Percentiles rank a stretch among this genome's conserved stretches.
Evolutionary conservation across 2,329 filamentous ascomycete genomes (phyloP).

Genomic region (Aspergillus felis): DNA sequence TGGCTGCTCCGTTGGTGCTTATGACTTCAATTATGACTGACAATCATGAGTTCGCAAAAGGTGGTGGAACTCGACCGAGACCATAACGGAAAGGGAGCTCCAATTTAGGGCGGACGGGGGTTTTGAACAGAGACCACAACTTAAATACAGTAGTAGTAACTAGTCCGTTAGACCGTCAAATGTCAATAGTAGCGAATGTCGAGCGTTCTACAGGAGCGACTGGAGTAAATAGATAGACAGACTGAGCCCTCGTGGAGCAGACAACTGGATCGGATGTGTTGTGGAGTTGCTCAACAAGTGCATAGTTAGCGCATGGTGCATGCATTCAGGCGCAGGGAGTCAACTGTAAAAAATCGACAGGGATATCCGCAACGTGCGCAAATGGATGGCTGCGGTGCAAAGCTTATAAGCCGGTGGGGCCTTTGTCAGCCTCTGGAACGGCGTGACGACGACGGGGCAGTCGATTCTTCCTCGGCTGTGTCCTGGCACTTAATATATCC

Average conservation of each 20-base stretch:
- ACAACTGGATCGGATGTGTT: not conserved
- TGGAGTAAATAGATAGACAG: not conserved
- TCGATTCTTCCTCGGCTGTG: not conserved
- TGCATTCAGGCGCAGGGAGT: too few relatives aligned
- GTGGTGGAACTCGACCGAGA: not conserved
- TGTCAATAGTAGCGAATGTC: not conserved
- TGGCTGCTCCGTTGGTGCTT: not conserved
- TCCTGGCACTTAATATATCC: not conserved
- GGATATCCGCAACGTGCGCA: slow-evolving; percentile 16
- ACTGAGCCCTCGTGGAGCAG: not conserved
- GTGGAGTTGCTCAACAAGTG: not conserved
- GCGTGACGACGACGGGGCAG: too few relatives aligned
- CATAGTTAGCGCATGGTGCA: not conserved
- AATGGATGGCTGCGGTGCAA: slow-evolving; percentile 19
- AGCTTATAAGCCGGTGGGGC: slow-evolving; percentile 9
- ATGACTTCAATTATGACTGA: not conserved
- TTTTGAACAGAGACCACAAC: not conserved
- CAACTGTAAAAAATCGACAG: not conserved
- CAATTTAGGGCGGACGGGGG: not conserved
- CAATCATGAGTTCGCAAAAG: not conserved
- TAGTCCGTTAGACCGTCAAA: not conserved
- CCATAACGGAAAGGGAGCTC: not conserved
- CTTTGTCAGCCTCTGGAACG: not conserved
- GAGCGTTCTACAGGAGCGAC: not conserved
- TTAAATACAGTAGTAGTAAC: not conserved